phyloP scores from a whole-genome alignment of 2,329 filamentous ascomycete genomes.

The Talaromyces pinophilus region DNA sequence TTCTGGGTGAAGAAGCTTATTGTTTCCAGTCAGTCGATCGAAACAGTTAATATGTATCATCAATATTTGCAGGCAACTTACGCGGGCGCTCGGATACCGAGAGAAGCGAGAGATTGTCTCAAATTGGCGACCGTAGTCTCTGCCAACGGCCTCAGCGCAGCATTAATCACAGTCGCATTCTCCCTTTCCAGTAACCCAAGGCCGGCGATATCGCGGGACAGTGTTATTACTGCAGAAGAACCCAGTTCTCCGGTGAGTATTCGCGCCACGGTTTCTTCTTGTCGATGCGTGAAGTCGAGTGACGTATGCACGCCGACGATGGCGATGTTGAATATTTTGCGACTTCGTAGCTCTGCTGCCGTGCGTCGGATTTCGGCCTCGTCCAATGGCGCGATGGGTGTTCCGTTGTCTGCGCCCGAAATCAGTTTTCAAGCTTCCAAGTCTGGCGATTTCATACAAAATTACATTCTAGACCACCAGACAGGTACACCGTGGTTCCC shows the following conservation, averaged over 20 bases:
- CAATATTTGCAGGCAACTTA: neutral
- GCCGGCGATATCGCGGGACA: neutral
- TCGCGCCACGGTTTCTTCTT: constrained; percentile 52
- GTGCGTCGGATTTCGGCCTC: constrained; percentile 6
- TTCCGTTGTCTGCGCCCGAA: neutral
- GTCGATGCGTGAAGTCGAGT: constrained; percentile 55
- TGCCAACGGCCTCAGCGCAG: constrained; percentile 31
- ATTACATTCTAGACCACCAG: constrained; percentile 44
- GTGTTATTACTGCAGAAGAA: constrained; percentile 56
- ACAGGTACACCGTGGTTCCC: constrained; percentile 51
- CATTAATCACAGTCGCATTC: constrained; percentile 55
- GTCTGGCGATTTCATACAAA: no score
- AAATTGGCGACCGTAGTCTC: neutral
- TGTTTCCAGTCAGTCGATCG: constrained; percentile 30
- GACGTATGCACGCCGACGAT: constrained; percentile 61
- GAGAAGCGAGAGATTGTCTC: neutral
- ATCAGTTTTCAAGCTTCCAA: neutral
- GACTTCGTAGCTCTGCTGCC: neutral
- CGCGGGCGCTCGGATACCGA: neutral
- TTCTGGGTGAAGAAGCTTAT: constrained; percentile 55
- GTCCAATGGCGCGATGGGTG: neutral
- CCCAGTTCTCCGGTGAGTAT: constrained; percentile 43
- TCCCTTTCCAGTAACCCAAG: constrained; percentile 53
- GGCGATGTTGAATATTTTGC: constrained; percentile 41
- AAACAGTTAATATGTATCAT: no score